These are phyloP conservation scores for Saccharomyces hybrid DNA, from an alignment of 1,139 yeast genomes.

Conservation along the genomic window DNA sequence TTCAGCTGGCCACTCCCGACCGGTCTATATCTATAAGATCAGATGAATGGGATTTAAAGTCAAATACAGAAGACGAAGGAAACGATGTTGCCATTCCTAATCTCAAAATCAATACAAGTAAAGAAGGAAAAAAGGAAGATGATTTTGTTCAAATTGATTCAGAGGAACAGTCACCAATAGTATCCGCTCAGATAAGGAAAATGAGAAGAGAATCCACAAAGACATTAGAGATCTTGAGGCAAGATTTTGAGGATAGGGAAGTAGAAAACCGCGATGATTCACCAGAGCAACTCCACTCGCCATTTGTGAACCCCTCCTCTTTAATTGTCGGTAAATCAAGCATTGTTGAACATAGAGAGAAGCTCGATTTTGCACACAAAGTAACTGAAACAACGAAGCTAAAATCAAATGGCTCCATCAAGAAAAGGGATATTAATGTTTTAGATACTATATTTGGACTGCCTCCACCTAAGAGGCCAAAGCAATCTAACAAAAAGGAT, in stretches of 20 bases:
- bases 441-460: slow-evolving; percentile 18
- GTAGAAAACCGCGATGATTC: background rate
- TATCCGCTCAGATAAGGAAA: slow-evolving; percentile 20
- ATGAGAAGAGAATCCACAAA: slow-evolving; percentile 17
- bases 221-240: slow-evolving; percentile 12
- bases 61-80: slow-evolving; percentile 6
- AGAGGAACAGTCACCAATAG: slow-evolving; percentile 22
- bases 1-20: slow-evolving; percentile 15
- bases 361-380: background rate
- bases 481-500: slow-evolving; percentile 2
- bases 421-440: slow-evolving; percentile 12
- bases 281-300: background rate
- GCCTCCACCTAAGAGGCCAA: slow-evolving; percentile 1
- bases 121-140: slow-evolving; percentile 6
- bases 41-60: slow-evolving; percentile 17
- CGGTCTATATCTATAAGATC: slow-evolving; percentile 11
- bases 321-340: background rate
- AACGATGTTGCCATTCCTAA: background rate
- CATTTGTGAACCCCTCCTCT: background rate
- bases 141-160: slow-evolving; percentile 4
- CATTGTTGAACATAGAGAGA: background rate
- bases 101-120: slow-evolving; percentile 1
- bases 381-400: background rate
- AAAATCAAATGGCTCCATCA: slow-evolving; percentile 6
- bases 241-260: slow-evolving; percentile 9